These are phyloP conservation scores for Umbellularia californica DNA, from an alignment of 164 flowering plant genomes.

Conservation along the genomic window DNA sequence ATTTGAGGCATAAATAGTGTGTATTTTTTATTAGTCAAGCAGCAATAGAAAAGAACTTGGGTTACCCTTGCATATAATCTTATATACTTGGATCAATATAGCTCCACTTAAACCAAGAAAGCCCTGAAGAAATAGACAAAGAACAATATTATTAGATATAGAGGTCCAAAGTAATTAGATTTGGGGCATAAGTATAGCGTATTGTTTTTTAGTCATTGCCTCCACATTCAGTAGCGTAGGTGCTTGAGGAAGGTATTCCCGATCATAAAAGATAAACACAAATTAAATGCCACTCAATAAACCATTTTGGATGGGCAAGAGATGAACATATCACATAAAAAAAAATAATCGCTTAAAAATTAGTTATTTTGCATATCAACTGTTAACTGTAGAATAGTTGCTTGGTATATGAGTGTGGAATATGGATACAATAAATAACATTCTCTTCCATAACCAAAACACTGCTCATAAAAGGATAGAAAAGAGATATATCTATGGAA, in stretches of 20 bases:
- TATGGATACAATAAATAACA: not conserved
- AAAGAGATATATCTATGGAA: not conserved
- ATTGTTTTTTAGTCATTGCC: not conserved
- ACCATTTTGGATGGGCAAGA: not conserved
- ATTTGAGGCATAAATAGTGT: too few species aligned
- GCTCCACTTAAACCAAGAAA: conserved; percentile 95
- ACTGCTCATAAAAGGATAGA: not conserved
- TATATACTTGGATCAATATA: conserved; percentile 67
- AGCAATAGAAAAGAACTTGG: conserved; percentile 66
- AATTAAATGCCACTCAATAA: not conserved
- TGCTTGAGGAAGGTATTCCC: not conserved
- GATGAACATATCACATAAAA: not conserved
- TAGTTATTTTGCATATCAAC: not conserved
- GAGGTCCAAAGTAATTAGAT: not conserved
- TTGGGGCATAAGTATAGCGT: too few species aligned
- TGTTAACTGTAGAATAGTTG: not conserved
- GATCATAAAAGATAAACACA: not conserved
- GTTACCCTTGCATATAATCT: conserved; percentile 41
- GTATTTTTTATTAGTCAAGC: conserved; percentile 27
- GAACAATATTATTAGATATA: not conserved
- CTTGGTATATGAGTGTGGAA: not conserved
- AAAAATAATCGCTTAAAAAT: too few species aligned
- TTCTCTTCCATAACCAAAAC: not conserved
- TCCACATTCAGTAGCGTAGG: not conserved
- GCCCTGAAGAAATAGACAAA: conserved; percentile 43